Conservation (phyloP, 2,329 filamentous ascomycete genomes). For the Amauroascus verrucosus region DNA sequence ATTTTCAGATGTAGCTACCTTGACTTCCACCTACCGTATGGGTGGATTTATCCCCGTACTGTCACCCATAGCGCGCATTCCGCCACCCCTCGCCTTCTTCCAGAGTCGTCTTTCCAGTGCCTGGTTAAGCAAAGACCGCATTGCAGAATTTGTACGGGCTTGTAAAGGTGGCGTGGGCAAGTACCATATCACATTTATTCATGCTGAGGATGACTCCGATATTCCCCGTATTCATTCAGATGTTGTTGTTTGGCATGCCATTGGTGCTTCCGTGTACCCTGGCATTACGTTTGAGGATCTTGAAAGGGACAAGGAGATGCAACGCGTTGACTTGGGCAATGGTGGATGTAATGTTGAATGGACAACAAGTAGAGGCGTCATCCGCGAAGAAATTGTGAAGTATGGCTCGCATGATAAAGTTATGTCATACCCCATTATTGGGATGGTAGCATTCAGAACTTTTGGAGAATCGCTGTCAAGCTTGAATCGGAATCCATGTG, state of each 20-base stretch:
- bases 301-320: constrained; percentile 34
- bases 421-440: neutral
- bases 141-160: constrained; percentile 37
- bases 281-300: constrained; percentile 39
- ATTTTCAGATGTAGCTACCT: constrained; percentile 45
- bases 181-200: constrained; percentile 28
- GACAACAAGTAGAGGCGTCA: constrained; percentile 37
- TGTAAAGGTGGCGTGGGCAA: constrained; percentile 15
- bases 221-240: constrained; percentile 33
- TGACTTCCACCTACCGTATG: constrained; percentile 49
- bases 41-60: constrained; percentile 47
- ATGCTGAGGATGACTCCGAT: constrained; percentile 29
- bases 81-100: constrained; percentile 39
- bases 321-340: constrained; percentile 36
- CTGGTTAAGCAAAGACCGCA: constrained; percentile 43
- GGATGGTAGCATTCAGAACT: too few species aligned
- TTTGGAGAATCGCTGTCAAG: neutral
- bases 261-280: constrained; percentile 37
- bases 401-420: neutral
- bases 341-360: constrained; percentile 44
- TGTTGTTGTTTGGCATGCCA: constrained; percentile 45
- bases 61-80: constrained; percentile 42
- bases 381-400: constrained; percentile 47
- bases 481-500: too few species aligned
- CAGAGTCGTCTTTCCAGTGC: constrained; percentile 41